These are phyloP conservation scores for Fagopyrum esculentum DNA, from an alignment of 148 eudicot species.

Conservation along the genomic window DNA sequence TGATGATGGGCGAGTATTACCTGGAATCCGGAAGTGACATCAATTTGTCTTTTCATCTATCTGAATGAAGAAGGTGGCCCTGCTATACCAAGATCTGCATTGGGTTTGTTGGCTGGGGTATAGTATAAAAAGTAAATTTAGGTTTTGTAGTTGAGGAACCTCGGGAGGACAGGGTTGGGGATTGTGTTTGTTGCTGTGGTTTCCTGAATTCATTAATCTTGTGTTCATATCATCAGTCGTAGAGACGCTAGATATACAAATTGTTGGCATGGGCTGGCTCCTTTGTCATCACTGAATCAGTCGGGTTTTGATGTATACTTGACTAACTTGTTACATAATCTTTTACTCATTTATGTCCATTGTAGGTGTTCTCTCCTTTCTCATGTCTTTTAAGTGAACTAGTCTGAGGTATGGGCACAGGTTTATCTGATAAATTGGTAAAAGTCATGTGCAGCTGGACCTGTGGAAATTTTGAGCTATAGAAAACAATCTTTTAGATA, in stretches of 20 bases:
- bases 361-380: not conserved
- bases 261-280: not conserved
- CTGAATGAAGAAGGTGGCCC: slow-evolving; percentile 6
- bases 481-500: too few relatives aligned
- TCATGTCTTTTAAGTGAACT: not conserved
- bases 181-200: not conserved
- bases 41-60: not conserved
- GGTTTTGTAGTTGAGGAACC: not conserved
- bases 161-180: not conserved
- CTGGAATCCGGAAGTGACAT: not conserved
- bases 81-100: not conserved
- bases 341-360: not conserved
- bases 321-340: not conserved
- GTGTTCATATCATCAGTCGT: not conserved
- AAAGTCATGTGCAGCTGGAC: too few relatives aligned
- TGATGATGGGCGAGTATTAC: not conserved
- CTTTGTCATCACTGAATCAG: not conserved
- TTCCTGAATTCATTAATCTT: slow-evolving; percentile 1
- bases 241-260: not conserved
- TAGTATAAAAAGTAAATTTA: slow-evolving; percentile 9
- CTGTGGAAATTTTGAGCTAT: too few relatives aligned
- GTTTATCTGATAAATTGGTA: too few relatives aligned
- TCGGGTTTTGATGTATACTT: not conserved
- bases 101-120: slow-evolving; percentile 6
- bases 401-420: not conserved